phyloP scores from a whole-genome alignment of 2,329 filamentous ascomycete genomes.

The Aspergillus aculeatus region DNA sequence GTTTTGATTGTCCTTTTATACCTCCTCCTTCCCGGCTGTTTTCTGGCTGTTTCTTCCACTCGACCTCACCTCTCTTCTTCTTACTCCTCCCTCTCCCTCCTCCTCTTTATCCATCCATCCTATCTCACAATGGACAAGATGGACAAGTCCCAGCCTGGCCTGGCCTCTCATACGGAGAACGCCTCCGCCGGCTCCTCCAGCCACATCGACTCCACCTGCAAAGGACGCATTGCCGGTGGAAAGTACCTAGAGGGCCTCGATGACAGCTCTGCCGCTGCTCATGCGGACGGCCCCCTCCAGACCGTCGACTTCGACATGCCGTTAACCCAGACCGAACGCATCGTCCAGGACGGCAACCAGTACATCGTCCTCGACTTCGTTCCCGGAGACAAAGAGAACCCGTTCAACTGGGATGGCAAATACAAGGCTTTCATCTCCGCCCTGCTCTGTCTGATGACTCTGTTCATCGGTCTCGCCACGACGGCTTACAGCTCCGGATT shows the following conservation, averaged over 20 bases:
- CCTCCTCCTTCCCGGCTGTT: background rate
- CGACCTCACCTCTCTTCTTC: background rate
- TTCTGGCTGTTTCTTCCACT: background rate
- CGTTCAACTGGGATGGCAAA: slow-evolving; percentile 51
- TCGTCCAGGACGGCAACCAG: slow-evolving; percentile 45
- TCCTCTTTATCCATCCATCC: background rate
- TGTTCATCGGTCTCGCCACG: slow-evolving; percentile 56
- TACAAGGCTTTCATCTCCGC: slow-evolving; percentile 49
- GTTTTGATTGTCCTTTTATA: slow-evolving; percentile 5
- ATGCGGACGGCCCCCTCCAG: slow-evolving; percentile 18
- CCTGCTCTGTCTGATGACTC: slow-evolving; percentile 53
- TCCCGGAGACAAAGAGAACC: slow-evolving; percentile 49
- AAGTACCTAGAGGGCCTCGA: slow-evolving; percentile 25
- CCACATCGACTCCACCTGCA: slow-evolving; percentile 4
- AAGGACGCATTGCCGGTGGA: slow-evolving; percentile 28
- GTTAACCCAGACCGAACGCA: slow-evolving; percentile 47
- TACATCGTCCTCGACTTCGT: slow-evolving; percentile 50
- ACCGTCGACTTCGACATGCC: slow-evolving; percentile 52
- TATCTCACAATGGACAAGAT: slow-evolving; percentile 22
- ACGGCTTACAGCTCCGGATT: slow-evolving; percentile 55
- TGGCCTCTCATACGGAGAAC: slow-evolving; percentile 26
- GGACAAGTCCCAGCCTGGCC: slow-evolving; percentile 23
- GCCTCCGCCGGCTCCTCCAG: slow-evolving; percentile 12
- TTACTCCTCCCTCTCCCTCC: slow-evolving; percentile 4
- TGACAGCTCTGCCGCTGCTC: slow-evolving; percentile 20